Evolutionary conservation across 768 basidiomycete species (phyloP), one percentile per base, ranked within the genome.

Genomic region (Gyrodon lividus): DNA sequence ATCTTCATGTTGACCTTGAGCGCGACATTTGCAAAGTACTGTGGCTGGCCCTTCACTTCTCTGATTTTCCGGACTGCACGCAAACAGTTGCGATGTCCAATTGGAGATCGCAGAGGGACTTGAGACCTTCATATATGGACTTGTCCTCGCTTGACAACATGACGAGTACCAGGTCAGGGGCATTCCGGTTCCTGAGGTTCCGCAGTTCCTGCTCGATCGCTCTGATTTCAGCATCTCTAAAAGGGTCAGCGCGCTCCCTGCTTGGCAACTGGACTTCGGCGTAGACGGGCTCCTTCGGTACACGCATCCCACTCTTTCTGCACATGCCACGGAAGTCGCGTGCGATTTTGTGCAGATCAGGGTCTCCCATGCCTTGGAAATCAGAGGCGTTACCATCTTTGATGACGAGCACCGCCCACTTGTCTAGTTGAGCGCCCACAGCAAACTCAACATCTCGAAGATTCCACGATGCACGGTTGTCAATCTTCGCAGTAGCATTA

Each of bases 341-440:
- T n/a, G 86, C 67, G 2, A 69, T 67, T 8, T 37, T 34, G 23
- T 56, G 51, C 37, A 89, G 65, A 34, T 74, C 74, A 0, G 77
- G 77, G 59, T 89, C 88, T 9, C 64, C 50, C 1, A 72, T 46
- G 5, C 73, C 75, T 1, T 28, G 24, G 57, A 87, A 85, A 35
- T 80, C 77, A 8, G 76, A 56, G 2, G 31, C 28, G 45, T 75
- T 75, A 12, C 77, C 73, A 55, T 88, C 86, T 34, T 71, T 65
- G 55, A 91, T 79, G 39, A 87, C 65, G 16, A 91, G 67, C 6
- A 89, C 82, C 5, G 75, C 82, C 85, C 86, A 88, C 17, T 79
- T 77, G 31, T 70, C 67, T 39, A 90, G 62, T 14, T 58, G 67
- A 4, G 71, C 82, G 8, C 84, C 84, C 20, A 65, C 69, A 6